Base-by-base conservation (phyloP, 768 basidiomycete genomes). In the Tricholoma flavovirens region DNA sequence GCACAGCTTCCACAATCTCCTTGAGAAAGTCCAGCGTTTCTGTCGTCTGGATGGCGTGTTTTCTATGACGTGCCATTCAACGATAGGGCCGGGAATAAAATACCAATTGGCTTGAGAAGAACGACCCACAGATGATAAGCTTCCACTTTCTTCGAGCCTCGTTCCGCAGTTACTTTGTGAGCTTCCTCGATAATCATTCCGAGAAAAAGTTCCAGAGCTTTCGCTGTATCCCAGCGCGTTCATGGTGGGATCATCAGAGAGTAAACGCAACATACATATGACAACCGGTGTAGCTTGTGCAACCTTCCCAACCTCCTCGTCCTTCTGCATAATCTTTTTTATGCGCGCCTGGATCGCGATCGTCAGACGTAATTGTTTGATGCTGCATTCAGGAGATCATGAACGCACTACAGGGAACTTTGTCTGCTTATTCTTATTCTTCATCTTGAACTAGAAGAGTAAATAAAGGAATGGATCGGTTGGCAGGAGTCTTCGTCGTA, bases 241-340 rank as follows among this genome's bases (percentile, higher is more conserved):
- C 24, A 19, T 40, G 14, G 15, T 14, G 15, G 29, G 35, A 53
- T 43, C 29, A 26, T 24, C 42, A 36, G 15, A 51, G 35, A 46
- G 42, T 42, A 53, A n/a, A 48, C 40, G 49, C 32, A n/a, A 81
- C 92, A 69, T 66, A 97, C 96, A 98, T 64, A 98, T 97, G 56
- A 98, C 91, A 57, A 98, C 82, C 0, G 96, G 96, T 4, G 95
- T 96, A 24, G 93, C 94, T 68, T 94, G 92, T 2, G 96, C 93
- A 30, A 98, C 93, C 70, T 98, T 98, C 56, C 96, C 96, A 17
- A 98, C 96, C 67, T 98, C 96, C 67, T 98, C 96, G 67, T 98
- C 96, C 69, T 94, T 93, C 76, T 98, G 96, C 92, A 98, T 98
- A 55, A 98, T 97, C 76, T 93, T 91, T 81, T 98, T 98, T 76